Evolutionary conservation across 805 yeast genomes (phyloP).

Genomic region (Yarrowia yakushimensis): DNA sequence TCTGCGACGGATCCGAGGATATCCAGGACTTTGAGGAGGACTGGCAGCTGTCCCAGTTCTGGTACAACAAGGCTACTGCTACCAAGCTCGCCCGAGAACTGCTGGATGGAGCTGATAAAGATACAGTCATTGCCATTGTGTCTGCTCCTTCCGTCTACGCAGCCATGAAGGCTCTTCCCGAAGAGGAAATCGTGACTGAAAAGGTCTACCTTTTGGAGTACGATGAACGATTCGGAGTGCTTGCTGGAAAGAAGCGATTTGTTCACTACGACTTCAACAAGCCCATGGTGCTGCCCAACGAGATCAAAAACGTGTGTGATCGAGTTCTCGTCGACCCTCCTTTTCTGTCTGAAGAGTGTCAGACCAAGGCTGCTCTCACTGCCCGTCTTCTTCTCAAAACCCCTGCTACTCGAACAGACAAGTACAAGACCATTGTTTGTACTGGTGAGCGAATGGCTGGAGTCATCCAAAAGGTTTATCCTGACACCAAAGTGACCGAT

Average conservation of each 20-base stretch:
- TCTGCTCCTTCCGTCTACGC: conserved; percentile 94
- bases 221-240: conserved; percentile 69
- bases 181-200: conserved; percentile 46
- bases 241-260: conserved; percentile 67
- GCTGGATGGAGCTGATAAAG: conserved; percentile 68
- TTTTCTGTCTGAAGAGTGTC: conserved; percentile 77
- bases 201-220: conserved; percentile 76
- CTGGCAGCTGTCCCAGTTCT: conserved; percentile 92
- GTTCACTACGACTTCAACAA: conserved; percentile 69
- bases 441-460: conserved; percentile 87
- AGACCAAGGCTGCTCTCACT: conserved; percentile 59
- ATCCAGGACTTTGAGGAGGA: conserved; percentile 83
- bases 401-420: conserved; percentile 25
- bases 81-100: conserved; percentile 62
- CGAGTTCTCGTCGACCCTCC: conserved; percentile 84
- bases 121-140: conserved; percentile 69
- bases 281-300: conserved; percentile 60
- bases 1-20: conserved; percentile 39
- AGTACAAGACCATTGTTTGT: conserved; percentile 53
- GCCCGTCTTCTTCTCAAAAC: conserved; percentile 55
- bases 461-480: conserved; percentile 58
- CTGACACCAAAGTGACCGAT: conserved; percentile 59
- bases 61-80: conserved; percentile 77
- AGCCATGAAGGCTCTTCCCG: conserved; percentile 58
- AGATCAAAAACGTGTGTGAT: conserved; percentile 60